Base-by-base conservation (phyloP, 768 basidiomycete species). In the Coprinopsis strossmayeri region DNA sequence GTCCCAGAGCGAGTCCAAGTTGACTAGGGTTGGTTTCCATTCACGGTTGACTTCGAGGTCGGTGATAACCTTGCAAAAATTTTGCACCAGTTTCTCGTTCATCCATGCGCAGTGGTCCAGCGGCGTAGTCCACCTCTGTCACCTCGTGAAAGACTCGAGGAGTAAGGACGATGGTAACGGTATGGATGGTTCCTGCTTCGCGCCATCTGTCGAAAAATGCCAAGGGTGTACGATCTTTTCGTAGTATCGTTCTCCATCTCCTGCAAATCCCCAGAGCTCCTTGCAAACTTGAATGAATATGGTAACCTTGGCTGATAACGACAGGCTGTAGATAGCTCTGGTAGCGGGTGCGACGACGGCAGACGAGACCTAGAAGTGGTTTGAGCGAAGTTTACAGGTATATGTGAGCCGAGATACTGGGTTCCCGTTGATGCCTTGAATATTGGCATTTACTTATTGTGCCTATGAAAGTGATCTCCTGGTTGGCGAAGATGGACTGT, bases 181-280 rank as follows among this genome's bases (percentile, higher is more conserved):
- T 88, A 59, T 99, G 96, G 45, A 92, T 94, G 23, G 95, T 90
- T 30, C 84, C 81, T 3, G 84, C 76, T 48, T 87, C 82, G 39
- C 77, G 72, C 93, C 93, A 98, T 53, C 82, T 85, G 10, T 76
- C 64, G 57, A 97, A 93, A 2, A 98, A 76, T 12, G 87, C 78
- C 96, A 97, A 2, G 93, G 91, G 61, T 97, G 93, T 1, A 95
- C 87, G 15, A 95, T 88, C 69, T 98, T 98, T 63, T 98, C 96
- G 61, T 91, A 87, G 66, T 87, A 92, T 3, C 94, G 81, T 63
- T 96, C 93, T 20, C 96, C 96, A 53, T 98, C 96, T 30, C 90
- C 92, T 18, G 93, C 79, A 60, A 98, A 98, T 58, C 96, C 90
- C 91, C 91, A 98, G 47, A 96, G 79, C 61, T 98, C 96, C 41